phyloP scores from a whole-genome alignment of 1,284 basidiomycete genomes.

The Mycena sp. region DNA sequence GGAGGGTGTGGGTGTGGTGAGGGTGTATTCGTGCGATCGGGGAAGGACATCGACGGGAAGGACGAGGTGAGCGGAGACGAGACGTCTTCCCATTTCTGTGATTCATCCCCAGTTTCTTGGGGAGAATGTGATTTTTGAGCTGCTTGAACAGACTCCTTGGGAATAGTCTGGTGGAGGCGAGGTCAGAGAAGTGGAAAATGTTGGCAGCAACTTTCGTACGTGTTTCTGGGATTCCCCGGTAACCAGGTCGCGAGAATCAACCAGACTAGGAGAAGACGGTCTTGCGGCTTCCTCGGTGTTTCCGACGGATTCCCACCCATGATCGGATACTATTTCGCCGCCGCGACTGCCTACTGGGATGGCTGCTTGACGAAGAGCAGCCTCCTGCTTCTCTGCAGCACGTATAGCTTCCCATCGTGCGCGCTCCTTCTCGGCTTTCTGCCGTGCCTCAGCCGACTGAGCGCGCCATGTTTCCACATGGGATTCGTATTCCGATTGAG shows the following conservation, averaged over 20 bases:
- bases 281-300: slow-evolving; percentile 30
- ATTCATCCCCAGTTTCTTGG: slow-evolving; percentile 51
- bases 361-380: slow-evolving; percentile 40
- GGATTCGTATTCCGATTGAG: slow-evolving; percentile 69
- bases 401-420: slow-evolving; percentile 72
- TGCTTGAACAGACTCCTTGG: slow-evolving; percentile 13
- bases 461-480: slow-evolving; percentile 79
- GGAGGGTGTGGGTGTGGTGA: slow-evolving; percentile 48
- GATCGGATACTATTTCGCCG: slow-evolving; percentile 38
- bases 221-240: slow-evolving; percentile 50
- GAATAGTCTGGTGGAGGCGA: slow-evolving; percentile 11
- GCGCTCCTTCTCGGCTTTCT: slow-evolving; percentile 80
- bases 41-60: slow-evolving; percentile 79
- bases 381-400: slow-evolving; percentile 53
- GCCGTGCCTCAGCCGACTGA: slow-evolving; percentile 76
- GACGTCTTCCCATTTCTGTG: slow-evolving; percentile 78
- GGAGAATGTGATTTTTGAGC: slow-evolving; percentile 40
- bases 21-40: slow-evolving; percentile 60
- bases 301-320: slow-evolving; percentile 63
- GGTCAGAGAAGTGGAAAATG: slow-evolving; percentile 4
- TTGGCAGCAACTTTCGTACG: slow-evolving; percentile 32
- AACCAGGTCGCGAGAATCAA: slow-evolving; percentile 57
- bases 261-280: slow-evolving; percentile 40
- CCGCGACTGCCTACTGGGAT: slow-evolving; percentile 18
- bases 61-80: slow-evolving; percentile 73